Conservation (phyloP, 495 filamentous ascomycete species). For the Penicillium ochrochloron region DNA sequence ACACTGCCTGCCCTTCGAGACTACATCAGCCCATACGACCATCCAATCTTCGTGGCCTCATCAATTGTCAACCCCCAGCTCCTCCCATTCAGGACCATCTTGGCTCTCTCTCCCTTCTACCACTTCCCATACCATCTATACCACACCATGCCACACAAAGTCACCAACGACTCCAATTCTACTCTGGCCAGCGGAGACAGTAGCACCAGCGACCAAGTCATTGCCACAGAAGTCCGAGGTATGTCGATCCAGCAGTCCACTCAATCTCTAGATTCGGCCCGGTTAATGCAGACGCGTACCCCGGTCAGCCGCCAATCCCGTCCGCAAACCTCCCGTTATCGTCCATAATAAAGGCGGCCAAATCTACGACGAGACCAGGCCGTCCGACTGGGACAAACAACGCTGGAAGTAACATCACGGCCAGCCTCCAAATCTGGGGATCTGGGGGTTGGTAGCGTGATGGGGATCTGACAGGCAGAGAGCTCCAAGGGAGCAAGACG, state of each 20-base stretch:
- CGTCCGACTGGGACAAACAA: slow-evolving; percentile 54
- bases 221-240: slow-evolving; percentile 47
- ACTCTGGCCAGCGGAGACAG: slow-evolving; percentile 48
- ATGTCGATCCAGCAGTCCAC: slow-evolving; percentile 23
- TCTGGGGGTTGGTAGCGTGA: neutral
- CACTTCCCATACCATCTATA: slow-evolving; percentile 10
- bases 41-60: slow-evolving; percentile 11
- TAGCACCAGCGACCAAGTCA: slow-evolving; percentile 40
- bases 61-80: slow-evolving; percentile 2
- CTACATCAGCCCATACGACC: slow-evolving; percentile 15
- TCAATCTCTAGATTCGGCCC: slow-evolving; percentile 30
- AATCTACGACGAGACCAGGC: slow-evolving; percentile 53
- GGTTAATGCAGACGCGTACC: slow-evolving; percentile 28
- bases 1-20: slow-evolving; percentile 29
- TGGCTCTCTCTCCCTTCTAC: neutral
- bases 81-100: neutral
- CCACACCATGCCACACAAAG: slow-evolving; percentile 48
- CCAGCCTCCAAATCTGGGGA: neutral
- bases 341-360: slow-evolving; percentile 53
- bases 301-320: slow-evolving; percentile 29
- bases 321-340: slow-evolving; percentile 45
- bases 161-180: slow-evolving; percentile 50
- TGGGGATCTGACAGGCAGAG: neutral
- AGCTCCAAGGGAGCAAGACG: slow-evolving; percentile 2
- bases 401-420: slow-evolving; percentile 50